Percentiles rank a stretch among this genome's conserved stretches.
These are phyloP conservation scores for Exophiala xenobiotica DNA, from an alignment of 2,329 filamentous ascomycete genomes.

Conservation along the genomic window DNA sequence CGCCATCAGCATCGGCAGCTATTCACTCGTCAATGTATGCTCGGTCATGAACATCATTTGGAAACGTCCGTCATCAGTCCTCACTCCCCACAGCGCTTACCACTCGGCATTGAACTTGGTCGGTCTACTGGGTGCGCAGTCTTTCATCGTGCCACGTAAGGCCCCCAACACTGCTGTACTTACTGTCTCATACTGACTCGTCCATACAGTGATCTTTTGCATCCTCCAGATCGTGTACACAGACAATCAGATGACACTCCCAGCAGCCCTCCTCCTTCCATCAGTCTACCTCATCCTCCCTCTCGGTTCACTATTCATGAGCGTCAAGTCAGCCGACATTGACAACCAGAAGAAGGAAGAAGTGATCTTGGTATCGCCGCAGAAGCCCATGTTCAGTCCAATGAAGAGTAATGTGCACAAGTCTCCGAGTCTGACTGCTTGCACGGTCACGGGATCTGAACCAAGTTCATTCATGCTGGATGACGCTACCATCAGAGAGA, in stretches of 20 bases:
- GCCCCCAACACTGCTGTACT: background rate
- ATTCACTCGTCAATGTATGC: conserved; percentile 18
- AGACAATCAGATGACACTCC: conserved; percentile 5
- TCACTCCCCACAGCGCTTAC: conserved; percentile 16
- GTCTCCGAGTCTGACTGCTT: conserved; percentile 4
- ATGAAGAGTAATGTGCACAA: background rate
- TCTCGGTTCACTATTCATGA: conserved; percentile 26
- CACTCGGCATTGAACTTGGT: conserved; percentile 25
- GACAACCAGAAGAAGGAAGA: background rate
- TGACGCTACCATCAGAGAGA: background rate
- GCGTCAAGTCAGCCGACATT: conserved; percentile 10
- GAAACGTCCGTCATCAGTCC: conserved; percentile 16
- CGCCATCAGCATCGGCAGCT: conserved; percentile 22
- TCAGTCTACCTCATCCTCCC: conserved; percentile 24
- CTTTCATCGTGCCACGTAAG: conserved; percentile 26
- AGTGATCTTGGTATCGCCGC: too few species aligned
- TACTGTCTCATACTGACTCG: conserved; percentile 1
- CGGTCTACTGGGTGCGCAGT: conserved; percentile 22
- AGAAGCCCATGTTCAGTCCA: background rate
- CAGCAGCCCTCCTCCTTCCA: conserved; percentile 20
- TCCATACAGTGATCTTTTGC: conserved; percentile 28
- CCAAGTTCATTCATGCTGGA: background rate
- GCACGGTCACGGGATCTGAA: background rate
- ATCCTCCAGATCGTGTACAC: conserved; percentile 16
- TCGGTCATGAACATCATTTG: conserved; percentile 22